Percentiles rank a stretch among this genome's conserved stretches.
phyloP scores from a whole-genome alignment of 768 basidiomycete genomes.

The Filobasidium floriforme region DNA sequence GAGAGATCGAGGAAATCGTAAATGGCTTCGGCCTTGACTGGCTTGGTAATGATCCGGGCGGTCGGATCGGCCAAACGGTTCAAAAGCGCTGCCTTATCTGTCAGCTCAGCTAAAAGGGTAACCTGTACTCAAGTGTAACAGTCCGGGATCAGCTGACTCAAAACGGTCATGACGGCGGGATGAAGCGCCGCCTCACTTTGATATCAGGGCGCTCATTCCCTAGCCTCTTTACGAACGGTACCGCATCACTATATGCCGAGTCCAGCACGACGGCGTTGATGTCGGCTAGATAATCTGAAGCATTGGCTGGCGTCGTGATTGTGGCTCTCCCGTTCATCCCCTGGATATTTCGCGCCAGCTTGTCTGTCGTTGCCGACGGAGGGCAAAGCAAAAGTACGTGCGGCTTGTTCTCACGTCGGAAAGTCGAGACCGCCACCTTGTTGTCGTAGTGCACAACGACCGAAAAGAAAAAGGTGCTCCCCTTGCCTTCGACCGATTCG shows the following conservation, averaged over 20 bases:
- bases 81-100: constrained; percentile 28
- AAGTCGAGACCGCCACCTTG: neutral
- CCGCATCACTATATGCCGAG: neutral
- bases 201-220: neutral
- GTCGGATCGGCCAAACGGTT: constrained; percentile 25
- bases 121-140: constrained; percentile 22
- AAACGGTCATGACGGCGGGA: neutral
- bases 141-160: neutral
- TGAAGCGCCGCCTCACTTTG: neutral
- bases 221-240: constrained; percentile 8
- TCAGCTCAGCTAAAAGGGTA: constrained; percentile 29
- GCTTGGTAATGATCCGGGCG: constrained; percentile 33
- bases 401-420: neutral
- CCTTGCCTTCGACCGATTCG: constrained; percentile 32
- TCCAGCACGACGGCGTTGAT: constrained; percentile 1
- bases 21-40: constrained; percentile 34
- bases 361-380: neutral
- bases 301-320: neutral
- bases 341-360: constrained; percentile 10
- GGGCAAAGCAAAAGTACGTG: constrained; percentile 7
- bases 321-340: neutral
- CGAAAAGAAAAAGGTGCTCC: constrained; percentile 33
- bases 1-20: constrained; percentile 18
- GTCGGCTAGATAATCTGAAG: neutral
- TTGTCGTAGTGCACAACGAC: constrained; percentile 20